phyloP scores from a whole-genome alignment of 2,329 filamentous ascomycete species.

The Ophiostoma montium region DNA sequence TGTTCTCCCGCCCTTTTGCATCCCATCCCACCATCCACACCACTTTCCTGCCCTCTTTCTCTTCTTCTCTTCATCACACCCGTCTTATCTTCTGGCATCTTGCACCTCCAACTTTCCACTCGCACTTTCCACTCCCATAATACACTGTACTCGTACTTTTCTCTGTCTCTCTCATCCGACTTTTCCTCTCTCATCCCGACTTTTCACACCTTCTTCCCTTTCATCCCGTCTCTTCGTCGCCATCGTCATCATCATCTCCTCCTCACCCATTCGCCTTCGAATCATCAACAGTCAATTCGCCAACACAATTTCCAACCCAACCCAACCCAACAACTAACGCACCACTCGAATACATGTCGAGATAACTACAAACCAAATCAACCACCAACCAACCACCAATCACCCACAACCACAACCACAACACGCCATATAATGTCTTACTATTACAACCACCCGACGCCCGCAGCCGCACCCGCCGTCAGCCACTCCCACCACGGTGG shows the following conservation, averaged over 20 bases:
- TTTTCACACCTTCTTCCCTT: not conserved
- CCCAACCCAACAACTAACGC: not conserved
- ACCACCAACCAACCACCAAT: too few relatives aligned
- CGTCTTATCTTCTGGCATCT: too few relatives aligned
- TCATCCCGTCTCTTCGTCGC: not conserved
- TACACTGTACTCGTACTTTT: too few relatives aligned
- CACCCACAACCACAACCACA: not conserved
- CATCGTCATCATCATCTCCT: not conserved
- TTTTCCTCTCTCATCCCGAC: not conserved
- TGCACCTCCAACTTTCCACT: too few relatives aligned
- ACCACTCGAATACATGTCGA: not conserved
- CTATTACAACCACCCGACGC: slow-evolving; percentile 46
- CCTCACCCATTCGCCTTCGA: too few relatives aligned
- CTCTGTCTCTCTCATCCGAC: not conserved
- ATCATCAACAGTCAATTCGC: too few relatives aligned
- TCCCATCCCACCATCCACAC: not conserved
- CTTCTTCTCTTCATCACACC: not conserved
- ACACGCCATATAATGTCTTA: slow-evolving; percentile 38
- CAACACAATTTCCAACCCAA: too few relatives aligned
- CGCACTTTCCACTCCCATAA: too few relatives aligned
- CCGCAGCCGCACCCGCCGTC: slow-evolving; percentile 36
- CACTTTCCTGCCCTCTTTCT: not conserved
- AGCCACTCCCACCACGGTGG: slow-evolving; percentile 71
- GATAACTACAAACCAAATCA: not conserved
- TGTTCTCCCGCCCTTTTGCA: not conserved